A percentile compares a stretch with the other conserved stretches of the same genome.
Evolutionary conservation across 805 yeast genomes (phyloP).

Genomic region (Zygotorulaspora sp.): DNA sequence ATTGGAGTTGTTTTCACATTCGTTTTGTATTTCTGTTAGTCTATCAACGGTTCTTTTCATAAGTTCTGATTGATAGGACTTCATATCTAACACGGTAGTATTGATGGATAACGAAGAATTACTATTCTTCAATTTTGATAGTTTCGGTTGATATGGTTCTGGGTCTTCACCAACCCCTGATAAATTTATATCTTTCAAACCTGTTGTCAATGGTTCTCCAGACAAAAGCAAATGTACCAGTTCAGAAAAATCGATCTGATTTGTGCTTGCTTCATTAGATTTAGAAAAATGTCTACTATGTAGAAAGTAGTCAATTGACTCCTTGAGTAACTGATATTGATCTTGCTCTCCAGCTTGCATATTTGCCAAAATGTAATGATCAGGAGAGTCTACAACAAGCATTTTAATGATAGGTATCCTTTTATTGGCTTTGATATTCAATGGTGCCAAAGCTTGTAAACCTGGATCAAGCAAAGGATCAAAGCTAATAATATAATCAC

Average conservation of each 20-base stretch:
- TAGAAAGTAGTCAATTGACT: conserved; percentile 30
- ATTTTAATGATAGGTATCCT: conserved; percentile 45
- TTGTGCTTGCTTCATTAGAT: background rate
- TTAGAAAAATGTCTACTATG: conserved; percentile 16
- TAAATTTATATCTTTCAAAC: conserved; percentile 9
- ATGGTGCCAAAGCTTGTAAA: conserved; percentile 29
- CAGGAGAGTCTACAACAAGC: conserved; percentile 42
- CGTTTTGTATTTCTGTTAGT: conserved; percentile 29
- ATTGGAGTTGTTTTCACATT: conserved; percentile 21
- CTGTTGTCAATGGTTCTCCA: conserved; percentile 6
- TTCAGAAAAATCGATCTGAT: conserved; percentile 7
- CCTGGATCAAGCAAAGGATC: conserved; percentile 40
- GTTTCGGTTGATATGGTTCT: conserved; percentile 8
- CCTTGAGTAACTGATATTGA: conserved; percentile 23
- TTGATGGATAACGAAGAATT: conserved; percentile 10
- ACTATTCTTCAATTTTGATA: conserved; percentile 12
- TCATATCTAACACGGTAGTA: conserved; percentile 21
- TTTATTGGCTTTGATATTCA: conserved; percentile 22
- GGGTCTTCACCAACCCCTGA: conserved; percentile 3
- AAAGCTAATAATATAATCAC: conserved; percentile 46
- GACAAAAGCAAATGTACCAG: conserved; percentile 7
- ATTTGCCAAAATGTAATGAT: conserved; percentile 36
- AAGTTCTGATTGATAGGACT: conserved; percentile 37
- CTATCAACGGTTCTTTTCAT: conserved; percentile 38
- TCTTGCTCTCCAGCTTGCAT: conserved; percentile 13